These are phyloP conservation scores for Aureobasidium sp. DNA, from an alignment of 2,329 filamentous ascomycete genomes.

Conservation along the genomic window DNA sequence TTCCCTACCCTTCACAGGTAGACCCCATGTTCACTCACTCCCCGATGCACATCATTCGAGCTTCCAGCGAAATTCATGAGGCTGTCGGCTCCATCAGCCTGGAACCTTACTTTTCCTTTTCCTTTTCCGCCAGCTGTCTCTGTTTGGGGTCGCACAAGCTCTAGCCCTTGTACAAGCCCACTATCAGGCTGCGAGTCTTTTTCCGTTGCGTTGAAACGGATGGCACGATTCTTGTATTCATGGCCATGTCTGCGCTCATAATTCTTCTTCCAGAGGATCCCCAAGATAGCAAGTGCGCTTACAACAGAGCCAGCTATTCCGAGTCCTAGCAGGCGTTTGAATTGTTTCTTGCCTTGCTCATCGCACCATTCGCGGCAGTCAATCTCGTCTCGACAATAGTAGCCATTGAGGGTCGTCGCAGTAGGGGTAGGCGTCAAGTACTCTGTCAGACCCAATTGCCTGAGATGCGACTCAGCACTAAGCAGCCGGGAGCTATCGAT, in stretches of 20 bases:
- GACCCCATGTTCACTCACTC: neutral
- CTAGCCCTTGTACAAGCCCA: neutral
- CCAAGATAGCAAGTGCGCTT: neutral
- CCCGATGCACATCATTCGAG: neutral
- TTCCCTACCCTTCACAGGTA: too few relatives aligned
- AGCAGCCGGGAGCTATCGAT: neutral
- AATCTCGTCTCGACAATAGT: neutral
- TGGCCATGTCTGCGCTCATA: neutral
- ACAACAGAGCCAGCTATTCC: neutral
- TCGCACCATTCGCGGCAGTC: conserved; percentile 1
- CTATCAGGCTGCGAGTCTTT: neutral
- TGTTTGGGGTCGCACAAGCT: neutral
- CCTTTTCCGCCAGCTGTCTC: too few relatives aligned
- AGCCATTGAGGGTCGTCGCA: neutral
- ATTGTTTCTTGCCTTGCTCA: neutral
- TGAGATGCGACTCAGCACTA: neutral
- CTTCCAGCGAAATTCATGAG: neutral
- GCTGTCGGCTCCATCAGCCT: neutral
- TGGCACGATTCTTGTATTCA: neutral
- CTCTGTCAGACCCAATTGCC: neutral
- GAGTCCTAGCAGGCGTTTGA: neutral
- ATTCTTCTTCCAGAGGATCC: neutral
- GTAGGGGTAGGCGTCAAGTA: neutral
- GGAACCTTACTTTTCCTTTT: neutral
- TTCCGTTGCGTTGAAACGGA: neutral